Conservation (phyloP, 2,329 filamentous ascomycete genomes). For the Akanthomyces muscarius region DNA sequence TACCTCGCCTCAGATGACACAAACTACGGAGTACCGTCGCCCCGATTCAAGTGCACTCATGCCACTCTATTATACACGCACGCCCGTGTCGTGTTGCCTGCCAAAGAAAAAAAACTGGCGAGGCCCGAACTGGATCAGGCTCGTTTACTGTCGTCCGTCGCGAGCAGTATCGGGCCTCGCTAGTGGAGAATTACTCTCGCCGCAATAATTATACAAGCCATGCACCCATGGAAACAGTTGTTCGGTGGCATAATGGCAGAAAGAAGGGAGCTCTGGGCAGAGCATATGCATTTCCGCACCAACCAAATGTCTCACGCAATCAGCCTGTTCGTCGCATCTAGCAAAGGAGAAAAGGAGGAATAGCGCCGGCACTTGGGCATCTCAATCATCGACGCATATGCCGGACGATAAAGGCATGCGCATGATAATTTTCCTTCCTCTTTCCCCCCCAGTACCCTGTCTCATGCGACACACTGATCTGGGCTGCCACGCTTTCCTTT, state of each 20-base stretch:
- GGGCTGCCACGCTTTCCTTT: neutral
- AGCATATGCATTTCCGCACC: neutral
- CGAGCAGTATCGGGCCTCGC: neutral
- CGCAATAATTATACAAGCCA: neutral
- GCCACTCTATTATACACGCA: neutral
- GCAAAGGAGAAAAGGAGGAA: neutral
- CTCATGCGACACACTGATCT: neutral
- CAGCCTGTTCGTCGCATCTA: neutral
- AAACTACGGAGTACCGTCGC: neutral
- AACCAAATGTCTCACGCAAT: neutral
- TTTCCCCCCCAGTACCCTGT: neutral
- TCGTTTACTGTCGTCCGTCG: neutral
- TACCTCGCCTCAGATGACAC: constrained; percentile 2
- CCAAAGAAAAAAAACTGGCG: constrained; percentile 4
- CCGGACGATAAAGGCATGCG: neutral
- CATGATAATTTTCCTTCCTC: neutral
- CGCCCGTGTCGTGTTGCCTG: neutral
- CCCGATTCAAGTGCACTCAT: constrained; percentile 7
- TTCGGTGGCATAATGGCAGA: neutral
- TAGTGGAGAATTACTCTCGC: neutral
- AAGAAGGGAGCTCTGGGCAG: neutral
- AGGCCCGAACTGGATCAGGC: neutral
- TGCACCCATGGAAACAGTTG: too few relatives aligned
- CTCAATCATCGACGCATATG: constrained; percentile 7
- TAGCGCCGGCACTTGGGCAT: constrained; percentile 13